Conservation (phyloP, 768 basidiomycete species). For the Termitomyces sp. region DNA sequence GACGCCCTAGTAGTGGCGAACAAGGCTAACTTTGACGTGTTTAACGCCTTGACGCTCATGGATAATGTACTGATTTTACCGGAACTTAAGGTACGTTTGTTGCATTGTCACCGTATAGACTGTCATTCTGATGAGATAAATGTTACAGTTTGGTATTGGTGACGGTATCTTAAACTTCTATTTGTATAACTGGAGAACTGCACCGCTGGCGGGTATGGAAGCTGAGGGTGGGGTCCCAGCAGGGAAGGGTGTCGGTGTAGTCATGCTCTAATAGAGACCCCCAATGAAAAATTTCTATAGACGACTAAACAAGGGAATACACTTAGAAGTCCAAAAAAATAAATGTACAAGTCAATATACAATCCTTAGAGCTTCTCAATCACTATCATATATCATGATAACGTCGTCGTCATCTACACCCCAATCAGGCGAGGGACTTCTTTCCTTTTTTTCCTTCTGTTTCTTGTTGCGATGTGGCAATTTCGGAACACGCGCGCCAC, state of each 20-base stretch:
- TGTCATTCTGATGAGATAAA: neutral
- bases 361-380: constrained; percentile 28
- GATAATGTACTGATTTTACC: constrained; percentile 82
- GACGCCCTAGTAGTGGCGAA: constrained; percentile 83
- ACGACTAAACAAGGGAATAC: neutral
- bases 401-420: constrained; percentile 82
- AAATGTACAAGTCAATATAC: constrained; percentile 10
- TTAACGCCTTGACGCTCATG: constrained; percentile 94
- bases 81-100: constrained; percentile 67
- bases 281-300: neutral
- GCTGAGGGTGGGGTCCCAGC: constrained; percentile 43
- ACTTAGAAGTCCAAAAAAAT: constrained; percentile 3
- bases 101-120: neutral
- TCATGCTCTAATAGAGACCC: constrained; percentile 67
- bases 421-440: constrained; percentile 76
- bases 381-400: constrained; percentile 76
- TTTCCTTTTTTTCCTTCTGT: constrained; percentile 32
- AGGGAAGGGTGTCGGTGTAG: constrained; percentile 85
- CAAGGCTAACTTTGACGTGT: constrained; percentile 88
- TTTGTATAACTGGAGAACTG: constrained; percentile 92
- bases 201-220: constrained; percentile 67
- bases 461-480: constrained; percentile 33
- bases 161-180: constrained; percentile 92
- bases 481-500: constrained; percentile 47
- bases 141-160: constrained; percentile 78